Percentiles rank a stretch among this genome's conserved stretches.
Conservation (phyloP, 805 yeast genomes). For the Candida insectalens region DNA sequence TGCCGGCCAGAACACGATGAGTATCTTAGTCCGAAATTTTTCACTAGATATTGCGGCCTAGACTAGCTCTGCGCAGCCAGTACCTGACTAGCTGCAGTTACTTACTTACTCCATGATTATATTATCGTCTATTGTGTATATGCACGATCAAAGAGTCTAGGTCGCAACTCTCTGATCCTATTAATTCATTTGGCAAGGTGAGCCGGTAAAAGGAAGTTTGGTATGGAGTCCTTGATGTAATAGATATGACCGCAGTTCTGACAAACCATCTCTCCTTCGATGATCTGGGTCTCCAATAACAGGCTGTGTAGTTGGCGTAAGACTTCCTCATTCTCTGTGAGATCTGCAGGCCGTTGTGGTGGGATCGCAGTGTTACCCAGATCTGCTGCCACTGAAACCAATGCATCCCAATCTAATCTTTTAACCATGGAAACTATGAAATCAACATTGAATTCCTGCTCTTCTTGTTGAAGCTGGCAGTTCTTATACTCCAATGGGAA, state of each 20-base stretch:
- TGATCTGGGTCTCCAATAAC: constrained; percentile 75
- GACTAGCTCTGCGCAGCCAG: too few species aligned
- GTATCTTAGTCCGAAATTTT: too few species aligned
- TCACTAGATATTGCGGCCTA: too few species aligned
- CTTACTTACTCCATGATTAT: too few species aligned
- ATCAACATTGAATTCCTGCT: constrained; percentile 73
- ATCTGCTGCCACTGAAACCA: constrained; percentile 68
- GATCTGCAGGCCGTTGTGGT: constrained; percentile 46
- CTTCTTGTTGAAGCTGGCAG: constrained; percentile 67
- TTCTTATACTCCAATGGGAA: constrained; percentile 70
- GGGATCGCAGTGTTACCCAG: constrained; percentile 59
- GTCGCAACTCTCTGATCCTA: too few species aligned
- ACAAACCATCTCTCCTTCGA: constrained; percentile 87
- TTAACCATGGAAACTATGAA: constrained; percentile 69
- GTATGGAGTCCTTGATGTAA: constrained; percentile 85
- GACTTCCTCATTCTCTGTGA: constrained; percentile 36
- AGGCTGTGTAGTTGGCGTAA: constrained; percentile 69
- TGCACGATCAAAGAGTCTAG: too few species aligned
- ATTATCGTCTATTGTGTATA: too few species aligned
- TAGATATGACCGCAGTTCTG: constrained; percentile 79
- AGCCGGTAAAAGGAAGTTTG: constrained; percentile 90
- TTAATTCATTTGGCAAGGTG: constrained; percentile 63
- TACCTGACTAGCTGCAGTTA: too few species aligned
- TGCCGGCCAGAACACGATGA: too few species aligned
- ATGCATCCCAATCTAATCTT: constrained; percentile 83